A percentile compares a stretch with the other conserved stretches of the same genome.
phyloP scores from a whole-genome alignment of 352 stramenopile species.

The Peronospora tabacina region DNA sequence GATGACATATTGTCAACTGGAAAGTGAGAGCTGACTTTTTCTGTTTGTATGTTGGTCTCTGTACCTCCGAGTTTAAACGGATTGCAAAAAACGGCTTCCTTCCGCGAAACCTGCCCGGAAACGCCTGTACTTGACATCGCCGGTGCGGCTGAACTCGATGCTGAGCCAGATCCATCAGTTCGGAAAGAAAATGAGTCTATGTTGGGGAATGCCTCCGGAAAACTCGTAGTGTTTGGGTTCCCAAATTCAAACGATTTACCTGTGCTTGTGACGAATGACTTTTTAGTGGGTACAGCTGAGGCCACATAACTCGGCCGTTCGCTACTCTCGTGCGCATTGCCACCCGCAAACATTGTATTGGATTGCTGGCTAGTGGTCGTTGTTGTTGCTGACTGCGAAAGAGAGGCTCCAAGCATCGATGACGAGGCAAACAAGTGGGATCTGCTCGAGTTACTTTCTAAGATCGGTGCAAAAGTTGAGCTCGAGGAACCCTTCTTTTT shows the following conservation, averaged over 20 bases:
- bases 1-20: slow-evolving; percentile 4
- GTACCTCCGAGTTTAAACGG: slow-evolving; percentile 23
- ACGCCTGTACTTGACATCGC: background rate
- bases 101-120: slow-evolving; percentile 22
- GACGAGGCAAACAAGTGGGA: slow-evolving; percentile 2
- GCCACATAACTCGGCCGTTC: background rate
- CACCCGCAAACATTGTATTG: slow-evolving; percentile 1
- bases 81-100: slow-evolving; percentile 4
- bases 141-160: background rate
- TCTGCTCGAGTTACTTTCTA: background rate
- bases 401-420: slow-evolving; percentile 4
- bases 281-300: background rate
- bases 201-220: background rate
- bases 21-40: slow-evolving; percentile 2
- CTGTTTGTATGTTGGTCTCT: background rate
- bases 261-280: background rate
- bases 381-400: slow-evolving; percentile 8
- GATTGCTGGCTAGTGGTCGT: slow-evolving; percentile 1
- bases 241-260: slow-evolving; percentile 13
- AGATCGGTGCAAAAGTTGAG: slow-evolving; percentile 4
- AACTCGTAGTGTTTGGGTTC: background rate
- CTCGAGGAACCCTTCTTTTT: slow-evolving; percentile 13
- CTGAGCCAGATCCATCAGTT: slow-evolving; percentile 4
- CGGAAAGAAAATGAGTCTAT: slow-evolving; percentile 1
- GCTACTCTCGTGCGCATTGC: background rate